Evolutionary conservation across 345 rosid genomes (phyloP), one percentile per base, ranked within the genome.

Genomic region (Brassica cretica): DNA sequence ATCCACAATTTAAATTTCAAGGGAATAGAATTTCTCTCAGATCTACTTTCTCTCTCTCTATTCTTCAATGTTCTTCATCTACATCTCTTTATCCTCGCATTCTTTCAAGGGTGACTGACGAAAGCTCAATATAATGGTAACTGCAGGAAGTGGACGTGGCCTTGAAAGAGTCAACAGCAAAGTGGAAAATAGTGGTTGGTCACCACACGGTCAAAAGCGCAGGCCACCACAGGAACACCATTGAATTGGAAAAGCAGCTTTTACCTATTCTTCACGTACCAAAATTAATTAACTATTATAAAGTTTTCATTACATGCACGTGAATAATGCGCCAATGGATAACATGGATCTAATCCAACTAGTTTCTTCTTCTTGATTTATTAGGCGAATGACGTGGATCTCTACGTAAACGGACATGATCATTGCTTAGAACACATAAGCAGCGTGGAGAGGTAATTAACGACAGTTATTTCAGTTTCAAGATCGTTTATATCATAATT

Each of bases 331-430:
- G 19, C 14, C 68, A 33, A 30, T 63, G 8, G 11, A 32, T 64
- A 7, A 64, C 19, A 32, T 5, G 44, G 68, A 33, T 33, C 27
- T 16, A 53, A 16, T 27, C 30, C 30, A 27, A 41, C 6, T 8
- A 64, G 51, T 73, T 49, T 10, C 0, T 12, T 21, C 2, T 15
- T 24, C 27, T 21, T 62, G 5, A 27, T 16, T 76, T 29, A 60
- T 16, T 81, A 90, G 95, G 86, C 72, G 16, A 87, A 89, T 58
- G 64, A 80, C 29, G 93, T 90, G 1, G 91, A 93, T 72, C 63
- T 90, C 53, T 92, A 90, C 70, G 71, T 92, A 4, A 92, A 92
- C n/a, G 96, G 96, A 8, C 92, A 90, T 60, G 97, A 90, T 64
- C 93, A 92, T 74, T 92, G 97, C 86, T 75, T 92, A 81, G 73